phyloP scores from a whole-genome alignment of 257 asterid species.

The Penstemon davidsonii region DNA sequence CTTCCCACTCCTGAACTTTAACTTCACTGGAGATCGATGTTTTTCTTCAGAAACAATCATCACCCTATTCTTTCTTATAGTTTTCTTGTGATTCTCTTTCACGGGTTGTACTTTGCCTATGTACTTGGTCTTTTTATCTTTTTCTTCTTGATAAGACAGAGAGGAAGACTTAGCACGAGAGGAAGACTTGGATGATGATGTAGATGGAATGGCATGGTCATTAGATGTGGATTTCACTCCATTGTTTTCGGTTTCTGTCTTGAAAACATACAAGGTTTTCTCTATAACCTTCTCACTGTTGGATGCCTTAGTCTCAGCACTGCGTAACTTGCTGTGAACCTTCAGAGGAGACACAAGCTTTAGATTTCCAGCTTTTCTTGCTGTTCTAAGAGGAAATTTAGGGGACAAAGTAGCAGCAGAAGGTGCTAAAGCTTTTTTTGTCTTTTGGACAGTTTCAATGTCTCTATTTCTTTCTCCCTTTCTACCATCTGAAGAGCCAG shows the following conservation, averaged over 20 bases:
- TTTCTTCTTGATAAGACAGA: conserved; percentile 38
- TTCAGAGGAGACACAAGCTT: conserved; percentile 37
- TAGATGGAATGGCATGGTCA: conserved; percentile 24
- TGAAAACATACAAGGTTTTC: conserved; percentile 54
- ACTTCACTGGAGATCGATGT: conserved; percentile 45
- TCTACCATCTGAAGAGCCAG: conserved; percentile 35
- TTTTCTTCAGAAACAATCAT: conserved; percentile 38
- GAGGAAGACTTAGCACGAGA: conserved; percentile 34
- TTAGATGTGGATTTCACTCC: conserved; percentile 22
- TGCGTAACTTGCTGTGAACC: conserved; percentile 35
- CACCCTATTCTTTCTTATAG: conserved; percentile 35
- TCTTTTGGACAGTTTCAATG: conserved; percentile 28
- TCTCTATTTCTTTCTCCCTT: conserved; percentile 36
- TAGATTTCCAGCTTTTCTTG: conserved; percentile 38
- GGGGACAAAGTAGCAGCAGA: conserved; percentile 37
- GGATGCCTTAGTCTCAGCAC: conserved; percentile 31
- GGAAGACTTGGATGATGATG: conserved; percentile 32
- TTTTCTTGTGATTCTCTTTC: conserved; percentile 35
- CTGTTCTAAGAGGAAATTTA: conserved; percentile 33
- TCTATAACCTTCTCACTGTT: conserved; percentile 44
- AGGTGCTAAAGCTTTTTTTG: conserved; percentile 37
- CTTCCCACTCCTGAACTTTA: conserved; percentile 73
- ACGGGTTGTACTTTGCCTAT: conserved; percentile 28
- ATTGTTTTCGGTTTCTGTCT: conserved; percentile 32
- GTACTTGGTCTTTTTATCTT: conserved; percentile 12